A percentile compares a stretch with the other conserved stretches of the same genome.
These are phyloP conservation scores for Lactifluus pinguis DNA, from an alignment of 768 basidiomycete genomes.

Conservation along the genomic window DNA sequence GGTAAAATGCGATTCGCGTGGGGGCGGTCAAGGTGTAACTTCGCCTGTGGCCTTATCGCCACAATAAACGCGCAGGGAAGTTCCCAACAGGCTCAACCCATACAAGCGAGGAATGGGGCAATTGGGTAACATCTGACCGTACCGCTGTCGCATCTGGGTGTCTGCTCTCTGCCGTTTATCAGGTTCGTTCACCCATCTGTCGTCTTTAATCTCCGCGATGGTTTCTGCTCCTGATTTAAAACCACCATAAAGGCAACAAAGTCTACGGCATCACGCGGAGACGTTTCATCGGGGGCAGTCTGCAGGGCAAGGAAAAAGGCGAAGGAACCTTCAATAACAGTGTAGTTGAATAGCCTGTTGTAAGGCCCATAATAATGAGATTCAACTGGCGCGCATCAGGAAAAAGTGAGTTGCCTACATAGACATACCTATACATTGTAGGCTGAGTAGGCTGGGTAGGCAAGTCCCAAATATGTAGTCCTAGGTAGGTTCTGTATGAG, in stretches of 20 bases:
- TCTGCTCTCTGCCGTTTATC: neutral
- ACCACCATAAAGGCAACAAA: neutral
- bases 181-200: neutral
- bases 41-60: neutral
- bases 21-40: neutral
- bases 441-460: no score
- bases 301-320: neutral
- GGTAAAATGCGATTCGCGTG: neutral
- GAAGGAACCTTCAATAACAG: neutral
- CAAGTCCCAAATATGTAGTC: no score
- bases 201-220: neutral
- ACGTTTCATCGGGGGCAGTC: neutral
- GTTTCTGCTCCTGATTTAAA: neutral
- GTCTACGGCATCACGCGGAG: neutral
- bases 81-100: neutral
- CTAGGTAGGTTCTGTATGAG: no score
- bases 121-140: neutral
- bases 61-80: neutral
- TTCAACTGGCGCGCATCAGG: neutral
- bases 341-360: neutral
- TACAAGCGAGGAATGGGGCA: neutral
- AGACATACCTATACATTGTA: no score
- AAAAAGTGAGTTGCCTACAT: no score
- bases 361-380: slow-evolving; percentile 1
- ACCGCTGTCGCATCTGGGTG: neutral